phyloP scores from a whole-genome alignment of 108 stramenopile genomes.

The Nitzschia putrida region DNA sequence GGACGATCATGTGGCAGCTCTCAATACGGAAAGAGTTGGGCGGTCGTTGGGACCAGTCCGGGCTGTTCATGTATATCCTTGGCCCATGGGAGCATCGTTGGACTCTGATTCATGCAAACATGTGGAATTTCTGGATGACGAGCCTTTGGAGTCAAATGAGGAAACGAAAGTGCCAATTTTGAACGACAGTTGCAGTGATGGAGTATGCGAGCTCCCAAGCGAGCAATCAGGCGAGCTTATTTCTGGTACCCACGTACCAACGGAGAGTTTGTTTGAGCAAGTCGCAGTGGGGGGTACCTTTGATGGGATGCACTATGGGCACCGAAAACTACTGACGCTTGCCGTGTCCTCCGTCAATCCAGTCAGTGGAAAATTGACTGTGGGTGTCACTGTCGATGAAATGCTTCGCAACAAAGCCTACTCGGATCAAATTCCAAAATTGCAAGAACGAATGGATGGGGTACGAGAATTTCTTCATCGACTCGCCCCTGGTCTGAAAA shows the following conservation, averaged over 20 bases:
- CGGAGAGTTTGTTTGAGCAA: constrained; percentile 58
- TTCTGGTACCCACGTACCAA: constrained; percentile 58
- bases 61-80: constrained; percentile 72
- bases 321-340: constrained; percentile 84
- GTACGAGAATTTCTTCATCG: constrained; percentile 75
- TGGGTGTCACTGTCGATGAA: constrained; percentile 83
- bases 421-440: constrained; percentile 64
- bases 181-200: constrained; percentile 29
- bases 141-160: constrained; percentile 43
- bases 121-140: constrained; percentile 82
- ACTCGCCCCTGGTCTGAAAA: constrained; percentile 85
- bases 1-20: constrained; percentile 64
- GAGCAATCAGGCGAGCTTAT: constrained; percentile 17
- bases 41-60: constrained; percentile 53
- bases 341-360: constrained; percentile 82
- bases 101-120: constrained; percentile 49
- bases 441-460: constrained; percentile 59
- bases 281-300: constrained; percentile 92
- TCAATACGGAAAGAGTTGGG: constrained; percentile 69
- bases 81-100: constrained; percentile 64
- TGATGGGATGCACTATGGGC: constrained; percentile 93
- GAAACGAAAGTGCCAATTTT: constrained; percentile 2
- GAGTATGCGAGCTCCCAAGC: constrained; percentile 11
- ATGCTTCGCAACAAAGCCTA: constrained; percentile 76
- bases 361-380: constrained; percentile 58